Conservation (phyloP, 2,329 filamentous ascomycete genomes). For the Incumbomyces lentus region DNA sequence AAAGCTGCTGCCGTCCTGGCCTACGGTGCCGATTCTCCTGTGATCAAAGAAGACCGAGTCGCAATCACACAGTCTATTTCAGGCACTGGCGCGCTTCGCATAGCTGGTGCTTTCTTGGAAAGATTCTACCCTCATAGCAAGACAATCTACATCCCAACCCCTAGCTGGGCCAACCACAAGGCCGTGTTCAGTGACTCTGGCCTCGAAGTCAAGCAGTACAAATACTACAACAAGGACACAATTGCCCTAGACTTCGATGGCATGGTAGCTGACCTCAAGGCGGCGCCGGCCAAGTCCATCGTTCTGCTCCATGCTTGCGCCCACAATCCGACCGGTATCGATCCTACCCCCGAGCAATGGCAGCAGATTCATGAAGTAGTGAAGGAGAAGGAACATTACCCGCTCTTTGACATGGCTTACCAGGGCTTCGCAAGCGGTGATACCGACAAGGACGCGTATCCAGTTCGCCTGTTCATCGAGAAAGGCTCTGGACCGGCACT, state of each 20-base stretch:
- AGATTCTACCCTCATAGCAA: constrained; percentile 86
- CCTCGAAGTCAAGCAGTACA: constrained; percentile 85
- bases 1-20: constrained; percentile 82
- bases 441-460: constrained; percentile 86
- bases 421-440: constrained; percentile 93
- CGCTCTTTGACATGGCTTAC: constrained; percentile 99
- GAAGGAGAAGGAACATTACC: constrained; percentile 77
- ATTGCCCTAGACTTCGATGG: constrained; percentile 97
- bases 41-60: constrained; percentile 63
- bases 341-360: constrained; percentile 89
- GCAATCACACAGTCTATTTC: constrained; percentile 97
- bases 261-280: constrained; percentile 81
- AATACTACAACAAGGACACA: constrained; percentile 98
- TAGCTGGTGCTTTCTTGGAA: constrained; percentile 85
- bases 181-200: constrained; percentile 92
- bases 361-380: constrained; percentile 76
- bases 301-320: constrained; percentile 94
- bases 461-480: constrained; percentile 84
- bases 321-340: constrained; percentile 94
- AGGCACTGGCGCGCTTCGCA: constrained; percentile 87
- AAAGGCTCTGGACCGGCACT: constrained; percentile 82
- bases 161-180: constrained; percentile 97
- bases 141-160: constrained; percentile 91
- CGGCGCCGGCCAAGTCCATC: constrained; percentile 73
- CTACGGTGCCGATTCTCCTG: constrained; percentile 71